Evolutionary conservation across 1,284 basidiomycete species (phyloP), one percentile per base, ranked within the genome.

Genomic region (Cryptococcus jaspeensis): DNA sequence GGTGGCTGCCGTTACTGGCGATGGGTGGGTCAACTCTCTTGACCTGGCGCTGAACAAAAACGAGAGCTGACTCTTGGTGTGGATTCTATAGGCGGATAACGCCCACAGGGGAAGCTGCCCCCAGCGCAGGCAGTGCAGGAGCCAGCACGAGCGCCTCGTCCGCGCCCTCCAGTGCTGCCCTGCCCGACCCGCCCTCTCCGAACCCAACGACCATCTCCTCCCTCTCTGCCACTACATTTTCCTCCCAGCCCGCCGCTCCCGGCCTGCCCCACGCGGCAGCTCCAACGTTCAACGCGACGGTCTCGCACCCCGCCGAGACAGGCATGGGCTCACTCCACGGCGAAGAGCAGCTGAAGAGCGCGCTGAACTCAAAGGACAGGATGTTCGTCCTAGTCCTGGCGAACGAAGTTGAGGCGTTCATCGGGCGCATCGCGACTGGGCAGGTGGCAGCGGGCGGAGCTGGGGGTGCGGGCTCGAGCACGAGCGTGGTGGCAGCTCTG

Each of bases 401-500:
- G 41, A 69, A 69, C 52, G 74, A 76, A 54, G 62, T 71, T 16
- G 74, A 76, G 58, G 63, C 63, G 4, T 76, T 74, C 50, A 59
- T 74, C 18, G 52, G 47, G 1, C 60, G 63, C 8, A 58, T 70
- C 9, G 46, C 52, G 2, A 50, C 55, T 3, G 60, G 64, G 1
- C 15, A 42, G 12, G 18, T 35, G 3, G 36, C 45, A 11, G 53
- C 43, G 1, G 4, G 37, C n/a, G 11, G 35, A 3, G 35, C 36
- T 5, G 16, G 35, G 1, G 52, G 59, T 3, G 37, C 52, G 11
- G 55, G 56, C 2, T 56, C 60, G 3, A 50, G 59, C 18, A 56
- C 59, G 0, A 57, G 64, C 3, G 58, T 60, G 12, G 54, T 71
- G 18, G 64, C 61, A 5, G 57, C 64, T 5, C 37, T 67, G 25